phyloP scores from a whole-genome alignment of 345 rosid species.

The Erucastrum elatum region DNA sequence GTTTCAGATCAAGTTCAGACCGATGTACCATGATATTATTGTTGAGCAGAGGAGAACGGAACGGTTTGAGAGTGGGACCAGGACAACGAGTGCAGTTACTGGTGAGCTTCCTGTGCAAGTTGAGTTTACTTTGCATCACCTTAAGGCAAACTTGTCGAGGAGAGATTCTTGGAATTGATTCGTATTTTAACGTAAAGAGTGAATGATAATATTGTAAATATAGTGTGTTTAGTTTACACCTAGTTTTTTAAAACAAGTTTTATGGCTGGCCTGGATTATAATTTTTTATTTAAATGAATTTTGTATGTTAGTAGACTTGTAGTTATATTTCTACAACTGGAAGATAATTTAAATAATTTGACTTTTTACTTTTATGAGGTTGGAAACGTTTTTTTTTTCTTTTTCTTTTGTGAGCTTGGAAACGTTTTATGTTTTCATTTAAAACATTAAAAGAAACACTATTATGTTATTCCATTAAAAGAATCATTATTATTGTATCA shows the following conservation, averaged over 20 bases:
- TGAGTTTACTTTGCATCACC: conserved; percentile 49
- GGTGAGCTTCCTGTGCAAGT: conserved; percentile 46
- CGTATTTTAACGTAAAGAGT: conserved; percentile 6
- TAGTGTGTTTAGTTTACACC: conserved; percentile 1
- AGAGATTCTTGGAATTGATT: conserved; percentile 37
- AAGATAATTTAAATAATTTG: background rate
- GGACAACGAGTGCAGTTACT: conserved; percentile 26
- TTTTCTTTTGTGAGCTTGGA: too few species aligned
- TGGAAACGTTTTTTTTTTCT: too few species aligned
- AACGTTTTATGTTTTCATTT: too few species aligned
- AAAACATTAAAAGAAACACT: too few species aligned
- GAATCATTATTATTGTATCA: background rate
- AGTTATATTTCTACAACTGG: background rate
- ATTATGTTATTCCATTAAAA: background rate
- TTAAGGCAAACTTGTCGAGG: conserved; percentile 38
- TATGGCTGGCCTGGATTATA: background rate
- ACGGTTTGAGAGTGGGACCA: conserved; percentile 3
- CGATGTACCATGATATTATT: conserved; percentile 77
- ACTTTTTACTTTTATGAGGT: background rate
- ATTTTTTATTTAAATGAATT: background rate
- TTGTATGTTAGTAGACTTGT: background rate
- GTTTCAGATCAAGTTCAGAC: conserved; percentile 68
- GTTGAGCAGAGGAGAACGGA: conserved; percentile 39
- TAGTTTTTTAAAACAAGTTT: background rate
- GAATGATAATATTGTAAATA: background rate